Evolutionary conservation across 352 stramenopile species (phyloP).

Genomic region (Globisporangium recalcitrans): DNA sequence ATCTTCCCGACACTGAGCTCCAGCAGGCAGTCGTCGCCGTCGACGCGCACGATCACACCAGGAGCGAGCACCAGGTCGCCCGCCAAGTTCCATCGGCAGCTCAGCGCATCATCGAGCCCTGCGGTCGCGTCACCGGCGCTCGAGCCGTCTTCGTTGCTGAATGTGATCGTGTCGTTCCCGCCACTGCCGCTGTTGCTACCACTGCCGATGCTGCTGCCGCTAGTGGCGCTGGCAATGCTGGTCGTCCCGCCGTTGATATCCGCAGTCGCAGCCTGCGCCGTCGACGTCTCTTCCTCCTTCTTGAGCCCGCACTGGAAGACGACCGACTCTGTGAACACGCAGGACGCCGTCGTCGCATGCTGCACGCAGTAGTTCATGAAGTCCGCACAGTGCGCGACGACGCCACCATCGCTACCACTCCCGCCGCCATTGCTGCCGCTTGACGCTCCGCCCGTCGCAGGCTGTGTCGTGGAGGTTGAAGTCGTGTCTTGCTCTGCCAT

Average conservation of each 20-base stretch:
- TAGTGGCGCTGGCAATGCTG: not conserved
- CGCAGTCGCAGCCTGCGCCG: not conserved
- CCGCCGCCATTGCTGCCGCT: not conserved
- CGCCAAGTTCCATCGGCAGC: constrained; percentile 59
- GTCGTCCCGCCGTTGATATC: not conserved
- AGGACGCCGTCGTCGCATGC: constrained; percentile 49
- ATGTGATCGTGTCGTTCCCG: constrained; percentile 5
- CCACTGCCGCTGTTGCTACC: not conserved
- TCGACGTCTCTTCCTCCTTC: not conserved
- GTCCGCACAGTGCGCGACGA: constrained; percentile 36
- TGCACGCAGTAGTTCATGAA: constrained; percentile 37
- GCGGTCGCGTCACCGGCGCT: not conserved
- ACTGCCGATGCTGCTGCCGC: not conserved
- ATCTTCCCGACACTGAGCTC: constrained; percentile 50
- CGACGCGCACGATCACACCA: constrained; percentile 30
- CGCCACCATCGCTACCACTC: not conserved
- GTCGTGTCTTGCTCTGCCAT: not conserved
- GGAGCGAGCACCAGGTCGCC: constrained; percentile 44
- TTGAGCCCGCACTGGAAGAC: constrained; percentile 38
- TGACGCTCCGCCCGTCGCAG: not conserved
- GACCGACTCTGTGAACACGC: constrained; percentile 38
- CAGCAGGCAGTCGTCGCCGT: constrained; percentile 50
- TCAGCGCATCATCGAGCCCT: constrained; percentile 22
- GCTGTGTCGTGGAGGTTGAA: not conserved
- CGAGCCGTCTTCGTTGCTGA: not conserved